Conservation (phyloP, 192 early-diverging fungal species). For the Chytriomyces confervae region DNA sequence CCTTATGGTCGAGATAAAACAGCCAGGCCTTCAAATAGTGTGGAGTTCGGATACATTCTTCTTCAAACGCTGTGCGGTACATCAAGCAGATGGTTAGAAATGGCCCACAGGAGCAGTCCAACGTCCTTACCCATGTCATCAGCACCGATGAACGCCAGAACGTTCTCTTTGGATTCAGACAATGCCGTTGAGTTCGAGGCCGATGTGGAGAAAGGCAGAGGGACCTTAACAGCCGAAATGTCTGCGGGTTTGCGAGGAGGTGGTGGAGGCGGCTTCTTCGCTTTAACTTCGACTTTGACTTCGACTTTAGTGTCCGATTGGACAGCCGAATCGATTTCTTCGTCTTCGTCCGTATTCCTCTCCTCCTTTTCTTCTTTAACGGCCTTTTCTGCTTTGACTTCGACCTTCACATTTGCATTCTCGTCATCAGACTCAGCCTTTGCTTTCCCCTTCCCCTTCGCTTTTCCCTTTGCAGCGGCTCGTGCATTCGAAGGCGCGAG, state of each 20-base stretch:
- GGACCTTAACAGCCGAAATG: no score
- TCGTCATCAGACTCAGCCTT: background rate
- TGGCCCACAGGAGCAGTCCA: no score
- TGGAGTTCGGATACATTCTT: slow-evolving; percentile 59
- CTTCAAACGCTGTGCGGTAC: slow-evolving; percentile 48
- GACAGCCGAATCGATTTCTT: no score
- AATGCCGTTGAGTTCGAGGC: background rate
- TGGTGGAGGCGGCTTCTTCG: background rate
- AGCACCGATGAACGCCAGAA: slow-evolving; percentile 36
- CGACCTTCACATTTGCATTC: no score
- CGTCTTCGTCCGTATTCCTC: no score
- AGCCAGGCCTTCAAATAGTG: slow-evolving; percentile 80
- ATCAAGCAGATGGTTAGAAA: background rate
- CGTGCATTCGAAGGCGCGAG: background rate
- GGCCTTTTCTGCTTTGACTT: no score
- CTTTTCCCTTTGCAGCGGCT: background rate
- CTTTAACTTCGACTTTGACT: background rate
- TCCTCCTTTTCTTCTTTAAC: no score
- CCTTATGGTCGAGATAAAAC: slow-evolving; percentile 89
- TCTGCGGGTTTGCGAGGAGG: background rate
- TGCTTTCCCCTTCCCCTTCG: background rate
- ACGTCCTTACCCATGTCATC: slow-evolving; percentile 49
- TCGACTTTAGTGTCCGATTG: no score
- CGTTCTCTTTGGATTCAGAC: slow-evolving; percentile 16
- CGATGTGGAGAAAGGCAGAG: no score